Evolutionary conservation across 257 asterid genomes (phyloP).

Genomic region (Penstemon eatonii): DNA sequence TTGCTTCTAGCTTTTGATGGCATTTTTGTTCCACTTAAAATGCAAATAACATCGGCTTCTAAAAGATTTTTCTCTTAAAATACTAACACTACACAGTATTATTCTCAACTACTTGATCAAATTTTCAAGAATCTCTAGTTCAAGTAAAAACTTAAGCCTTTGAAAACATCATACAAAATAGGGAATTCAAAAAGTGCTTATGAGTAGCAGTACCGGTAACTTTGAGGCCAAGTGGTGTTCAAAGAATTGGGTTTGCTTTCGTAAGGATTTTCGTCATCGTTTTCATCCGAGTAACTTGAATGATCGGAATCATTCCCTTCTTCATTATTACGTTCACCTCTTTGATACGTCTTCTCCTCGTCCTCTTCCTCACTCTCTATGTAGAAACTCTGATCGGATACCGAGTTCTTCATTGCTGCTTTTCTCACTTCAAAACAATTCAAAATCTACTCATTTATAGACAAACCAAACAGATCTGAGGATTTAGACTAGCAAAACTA

Average conservation of each 20-base stretch:
- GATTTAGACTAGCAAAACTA: neutral
- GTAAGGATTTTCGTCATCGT: conserved; percentile 37
- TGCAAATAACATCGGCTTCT: no score
- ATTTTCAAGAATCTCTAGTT: no score
- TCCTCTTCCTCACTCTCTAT: conserved; percentile 82
- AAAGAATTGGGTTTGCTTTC: conserved; percentile 50
- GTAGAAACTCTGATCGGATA: conserved; percentile 74
- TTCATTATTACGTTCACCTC: conserved; percentile 31
- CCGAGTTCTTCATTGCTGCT: conserved; percentile 63
- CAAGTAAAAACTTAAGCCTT: neutral
- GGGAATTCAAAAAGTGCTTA: neutral
- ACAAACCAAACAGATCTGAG: neutral
- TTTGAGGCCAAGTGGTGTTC: conserved; percentile 86
- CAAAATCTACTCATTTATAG: neutral
- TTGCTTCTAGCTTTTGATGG: no score
- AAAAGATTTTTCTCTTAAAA: no score
- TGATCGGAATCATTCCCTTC: conserved; percentile 65
- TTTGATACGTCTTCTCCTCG: conserved; percentile 44
- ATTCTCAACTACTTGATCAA: no score
- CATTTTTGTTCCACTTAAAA: no score
- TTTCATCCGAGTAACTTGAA: conserved; percentile 50
- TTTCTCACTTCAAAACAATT: conserved; percentile 19
- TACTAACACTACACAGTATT: no score
- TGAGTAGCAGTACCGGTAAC: conserved; percentile 66
- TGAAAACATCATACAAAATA: neutral